Conservation (phyloP, 805 yeast species). For the Nakazawaea wyomingensis region DNA sequence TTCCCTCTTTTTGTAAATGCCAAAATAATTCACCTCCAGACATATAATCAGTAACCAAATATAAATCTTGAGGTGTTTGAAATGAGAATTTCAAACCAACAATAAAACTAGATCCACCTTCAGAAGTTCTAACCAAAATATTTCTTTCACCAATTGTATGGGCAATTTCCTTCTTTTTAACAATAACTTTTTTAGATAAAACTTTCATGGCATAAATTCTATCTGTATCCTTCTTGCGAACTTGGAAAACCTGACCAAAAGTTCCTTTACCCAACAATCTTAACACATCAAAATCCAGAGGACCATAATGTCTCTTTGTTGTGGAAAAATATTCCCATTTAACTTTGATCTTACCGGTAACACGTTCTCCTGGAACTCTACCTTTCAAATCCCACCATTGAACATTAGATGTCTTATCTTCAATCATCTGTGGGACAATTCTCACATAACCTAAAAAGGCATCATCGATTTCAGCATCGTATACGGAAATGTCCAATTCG, state of each 20-base stretch:
- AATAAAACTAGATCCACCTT: constrained; percentile 78
- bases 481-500: constrained; percentile 84
- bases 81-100: constrained; percentile 94
- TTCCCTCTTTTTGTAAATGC: constrained; percentile 95
- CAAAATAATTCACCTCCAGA: constrained; percentile 96
- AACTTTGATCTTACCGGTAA: constrained; percentile 73
- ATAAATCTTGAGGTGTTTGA: constrained; percentile 90
- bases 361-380: constrained; percentile 70
- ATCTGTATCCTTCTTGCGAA: constrained; percentile 80
- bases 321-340: constrained; percentile 68
- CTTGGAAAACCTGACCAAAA: constrained; percentile 97
- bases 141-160: constrained; percentile 97
- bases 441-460: constrained; percentile 82
- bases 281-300: constrained; percentile 89
- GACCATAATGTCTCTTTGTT: constrained; percentile 77
- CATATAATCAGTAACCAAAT: constrained; percentile 95
- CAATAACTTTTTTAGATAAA: constrained; percentile 88
- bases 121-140: constrained; percentile 87
- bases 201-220: constrained; percentile 98
- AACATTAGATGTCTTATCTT: constrained; percentile 39
- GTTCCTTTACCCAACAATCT: constrained; percentile 93
- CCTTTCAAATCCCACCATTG: constrained; percentile 74
- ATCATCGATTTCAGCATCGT: constrained; percentile 80
- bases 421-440: constrained; percentile 55
- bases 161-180: constrained; percentile 94